Conservation (phyloP, 345 rosid species). For the Citrus sp. region DNA sequence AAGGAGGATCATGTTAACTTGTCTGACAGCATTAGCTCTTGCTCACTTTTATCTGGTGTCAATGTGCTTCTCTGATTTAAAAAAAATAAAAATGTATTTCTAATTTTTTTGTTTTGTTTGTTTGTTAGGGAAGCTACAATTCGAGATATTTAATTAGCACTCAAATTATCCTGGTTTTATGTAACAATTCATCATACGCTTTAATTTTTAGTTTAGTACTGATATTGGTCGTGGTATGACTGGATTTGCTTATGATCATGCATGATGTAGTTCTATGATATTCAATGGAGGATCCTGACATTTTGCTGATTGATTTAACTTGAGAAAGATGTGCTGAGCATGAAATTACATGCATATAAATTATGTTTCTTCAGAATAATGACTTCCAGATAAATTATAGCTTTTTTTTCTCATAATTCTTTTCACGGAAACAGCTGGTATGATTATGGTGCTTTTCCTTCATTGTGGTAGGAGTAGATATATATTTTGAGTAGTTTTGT, state of each 20-base stretch:
- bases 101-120: neutral
- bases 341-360: neutral
- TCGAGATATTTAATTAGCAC: neutral
- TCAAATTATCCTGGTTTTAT: neutral
- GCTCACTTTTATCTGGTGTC: neutral
- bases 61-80: neutral
- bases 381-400: neutral
- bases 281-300: neutral
- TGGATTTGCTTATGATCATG: neutral
- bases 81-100: neutral
- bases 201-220: neutral
- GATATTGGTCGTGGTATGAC: neutral
- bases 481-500: neutral
- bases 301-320: neutral
- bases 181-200: neutral
- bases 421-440: neutral
- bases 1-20: too few species aligned
- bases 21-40: too few species aligned
- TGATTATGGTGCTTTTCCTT: neutral
- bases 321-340: neutral
- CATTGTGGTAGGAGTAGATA: neutral
- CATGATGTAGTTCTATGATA: neutral
- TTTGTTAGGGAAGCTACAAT: conserved; percentile 2
- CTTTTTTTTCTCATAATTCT: neutral
- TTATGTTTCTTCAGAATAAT: neutral